phyloP scores from a whole-genome alignment of 169 alveolate species.

The Neospora caninum region DNA sequence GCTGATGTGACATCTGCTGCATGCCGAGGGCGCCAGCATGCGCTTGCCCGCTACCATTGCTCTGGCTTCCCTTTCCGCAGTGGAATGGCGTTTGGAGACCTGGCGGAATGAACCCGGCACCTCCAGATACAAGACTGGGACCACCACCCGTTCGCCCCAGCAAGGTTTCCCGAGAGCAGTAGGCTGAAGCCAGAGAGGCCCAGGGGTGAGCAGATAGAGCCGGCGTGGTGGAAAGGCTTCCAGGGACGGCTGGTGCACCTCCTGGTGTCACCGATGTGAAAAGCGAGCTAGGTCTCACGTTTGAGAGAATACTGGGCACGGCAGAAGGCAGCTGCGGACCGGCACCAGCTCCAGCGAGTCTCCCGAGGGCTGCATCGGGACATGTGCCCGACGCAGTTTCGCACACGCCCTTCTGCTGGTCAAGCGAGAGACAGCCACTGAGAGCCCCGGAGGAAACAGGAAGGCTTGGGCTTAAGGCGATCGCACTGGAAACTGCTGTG shows the following conservation, averaged over 20 bases:
- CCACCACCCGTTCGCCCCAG: neutral
- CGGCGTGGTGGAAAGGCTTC: neutral
- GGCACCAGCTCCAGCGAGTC: neutral
- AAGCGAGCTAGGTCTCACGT: neutral
- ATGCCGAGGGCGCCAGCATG: neutral
- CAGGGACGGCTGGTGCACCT: neutral
- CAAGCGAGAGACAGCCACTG: neutral
- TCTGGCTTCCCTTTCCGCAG: neutral
- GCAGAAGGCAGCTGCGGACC: neutral
- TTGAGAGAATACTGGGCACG: neutral
- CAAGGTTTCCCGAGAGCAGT: conserved; percentile 15
- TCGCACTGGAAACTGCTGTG: neutral
- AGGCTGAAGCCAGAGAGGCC: neutral
- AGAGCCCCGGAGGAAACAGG: neutral
- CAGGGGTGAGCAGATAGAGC: neutral
- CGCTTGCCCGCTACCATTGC: neutral
- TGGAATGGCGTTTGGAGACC: neutral
- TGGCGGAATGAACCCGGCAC: neutral
- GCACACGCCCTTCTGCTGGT: neutral
- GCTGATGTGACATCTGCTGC: neutral
- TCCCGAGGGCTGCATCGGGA: neutral
- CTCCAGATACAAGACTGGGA: neutral
- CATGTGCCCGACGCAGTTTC: neutral
- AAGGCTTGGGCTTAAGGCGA: conserved; percentile 3
- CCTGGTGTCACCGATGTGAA: neutral